Conservation (phyloP, 768 basidiomycete genomes). For the Amanita phalloides region DNA sequence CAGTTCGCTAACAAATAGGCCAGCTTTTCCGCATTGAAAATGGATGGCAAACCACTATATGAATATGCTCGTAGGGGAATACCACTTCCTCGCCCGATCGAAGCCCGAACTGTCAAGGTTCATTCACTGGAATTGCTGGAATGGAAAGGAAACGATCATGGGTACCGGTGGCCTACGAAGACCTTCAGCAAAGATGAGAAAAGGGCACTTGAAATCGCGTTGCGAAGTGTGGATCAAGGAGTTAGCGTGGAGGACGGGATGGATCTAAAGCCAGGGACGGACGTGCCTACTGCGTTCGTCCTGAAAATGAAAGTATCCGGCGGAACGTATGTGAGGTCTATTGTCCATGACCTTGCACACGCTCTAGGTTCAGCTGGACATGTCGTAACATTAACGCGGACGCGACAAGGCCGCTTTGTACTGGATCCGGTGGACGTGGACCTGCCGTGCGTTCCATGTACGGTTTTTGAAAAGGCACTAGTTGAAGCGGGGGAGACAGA, state of each 20-base stretch:
- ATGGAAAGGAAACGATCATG: constrained; percentile 72
- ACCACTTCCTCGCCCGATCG: constrained; percentile 91
- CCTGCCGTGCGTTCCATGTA: constrained; percentile 60
- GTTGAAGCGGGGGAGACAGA: constrained; percentile 42
- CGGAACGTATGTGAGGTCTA: constrained; percentile 93
- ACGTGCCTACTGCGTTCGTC: constrained; percentile 67
- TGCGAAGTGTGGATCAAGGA: constrained; percentile 36
- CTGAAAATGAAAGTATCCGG: constrained; percentile 90
- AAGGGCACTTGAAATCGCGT: constrained; percentile 53
- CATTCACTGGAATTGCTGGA: constrained; percentile 69
- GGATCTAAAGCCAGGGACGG: constrained; percentile 18
- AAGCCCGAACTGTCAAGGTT: constrained; percentile 72
- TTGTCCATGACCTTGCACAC: constrained; percentile 87
- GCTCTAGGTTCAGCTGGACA: constrained; percentile 83
- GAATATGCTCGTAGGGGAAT: constrained; percentile 91
- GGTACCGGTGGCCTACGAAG: constrained; percentile 68
- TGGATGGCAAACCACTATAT: constrained; percentile 93
- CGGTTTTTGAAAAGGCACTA: constrained; percentile 54
- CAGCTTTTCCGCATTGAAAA: constrained; percentile 96
- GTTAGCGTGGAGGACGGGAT: constrained; percentile 28
- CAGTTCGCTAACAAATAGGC: neutral
- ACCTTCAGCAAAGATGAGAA: constrained; percentile 59
- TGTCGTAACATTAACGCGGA: constrained; percentile 82
- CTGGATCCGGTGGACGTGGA: constrained; percentile 41
- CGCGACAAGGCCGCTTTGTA: constrained; percentile 79